Evolutionary conservation across 208 protist species (phyloP), one percentile per base, ranked within the genome.

Genomic region (Trypanosoma lewisi): DNA sequence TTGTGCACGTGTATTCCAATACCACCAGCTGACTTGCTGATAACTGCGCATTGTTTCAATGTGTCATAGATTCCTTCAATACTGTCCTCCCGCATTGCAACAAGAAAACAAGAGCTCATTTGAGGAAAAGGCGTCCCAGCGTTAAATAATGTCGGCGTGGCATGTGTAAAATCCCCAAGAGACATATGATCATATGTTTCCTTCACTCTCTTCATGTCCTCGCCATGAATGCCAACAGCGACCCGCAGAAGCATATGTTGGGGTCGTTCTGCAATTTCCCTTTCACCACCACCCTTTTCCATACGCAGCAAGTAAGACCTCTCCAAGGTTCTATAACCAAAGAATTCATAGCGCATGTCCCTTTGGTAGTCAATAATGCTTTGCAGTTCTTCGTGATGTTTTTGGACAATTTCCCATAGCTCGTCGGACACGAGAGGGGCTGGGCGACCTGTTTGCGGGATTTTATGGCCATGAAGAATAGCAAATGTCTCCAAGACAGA

Each of bases 61-160:
- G 98, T 99, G 54, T 99, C 98, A 78, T 99, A 99, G 74, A 99
- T 99, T 44, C 98, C 98, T 36, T 98, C 94, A 65, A 99, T 99
- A 45, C 89, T 98, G 86, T 99, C 98, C 2, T 99, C 97, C 66
- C 98, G 98, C 93, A 99, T 99, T n/a, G 95, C 87, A 27, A 99
- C 77, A 11, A 99, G 81, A 78, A 99, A 99, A 83, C 98, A 99
- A 21, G 87, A 97, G 51, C 94, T 98, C 83, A 99, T 95, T 78
- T 99, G 98, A 52, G 97, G 95, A n/a, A 68, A 78, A 16, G 86
- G 90, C 21, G 97, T 98, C 61, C 97, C 98, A 21, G 97, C 83
- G 79, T 99, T 99, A 83, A 99, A 99, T 30, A 99, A 83, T n/a
- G 98, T 99, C 6, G 98, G 98, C 14, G 97, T 98, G 21, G 98